A percentile compares a stretch with the other conserved stretches of the same genome.
phyloP scores from a whole-genome alignment of 345 rosid species.

The Xanthoceras sorbifolium region DNA sequence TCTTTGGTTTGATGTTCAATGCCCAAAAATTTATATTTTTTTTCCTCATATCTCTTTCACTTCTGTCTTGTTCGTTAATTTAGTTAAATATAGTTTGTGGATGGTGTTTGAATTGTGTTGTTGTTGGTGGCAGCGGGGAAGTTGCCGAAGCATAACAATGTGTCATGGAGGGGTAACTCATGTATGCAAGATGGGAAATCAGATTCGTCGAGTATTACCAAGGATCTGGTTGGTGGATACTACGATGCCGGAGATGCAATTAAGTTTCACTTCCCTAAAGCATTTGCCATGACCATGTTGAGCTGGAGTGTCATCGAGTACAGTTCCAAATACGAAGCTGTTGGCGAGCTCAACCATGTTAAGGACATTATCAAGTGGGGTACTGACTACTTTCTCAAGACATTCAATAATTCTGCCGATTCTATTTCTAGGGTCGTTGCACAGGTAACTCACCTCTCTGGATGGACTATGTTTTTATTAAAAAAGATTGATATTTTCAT shows the following conservation, averaged over 20 bases:
- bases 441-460: conserved; percentile 51
- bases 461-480: background rate
- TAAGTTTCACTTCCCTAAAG: conserved; percentile 83
- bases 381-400: conserved; percentile 87
- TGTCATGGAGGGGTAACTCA: conserved; percentile 94
- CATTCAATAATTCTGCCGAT: conserved; percentile 80
- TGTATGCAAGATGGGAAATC: conserved; percentile 80
- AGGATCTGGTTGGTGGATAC: conserved; percentile 82
- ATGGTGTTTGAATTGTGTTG: background rate
- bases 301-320: conserved; percentile 99
- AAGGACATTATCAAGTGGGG: conserved; percentile 97
- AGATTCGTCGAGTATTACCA: conserved; percentile 40
- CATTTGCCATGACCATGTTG: conserved; percentile 96
- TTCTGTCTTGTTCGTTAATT: background rate
- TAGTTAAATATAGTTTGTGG: background rate
- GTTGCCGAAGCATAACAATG: conserved; percentile 86
- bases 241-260: conserved; percentile 98
- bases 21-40: background rate
- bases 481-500: background rate
- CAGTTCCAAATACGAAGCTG: conserved; percentile 87
- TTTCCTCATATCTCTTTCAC: too few relatives aligned
- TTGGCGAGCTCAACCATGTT: conserved; percentile 86
- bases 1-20: background rate
- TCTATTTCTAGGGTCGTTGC: conserved; percentile 56
- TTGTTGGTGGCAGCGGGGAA: conserved; percentile 76